phyloP scores from a whole-genome alignment of 1,139 yeast genomes.

The Kazachstania sp. region DNA sequence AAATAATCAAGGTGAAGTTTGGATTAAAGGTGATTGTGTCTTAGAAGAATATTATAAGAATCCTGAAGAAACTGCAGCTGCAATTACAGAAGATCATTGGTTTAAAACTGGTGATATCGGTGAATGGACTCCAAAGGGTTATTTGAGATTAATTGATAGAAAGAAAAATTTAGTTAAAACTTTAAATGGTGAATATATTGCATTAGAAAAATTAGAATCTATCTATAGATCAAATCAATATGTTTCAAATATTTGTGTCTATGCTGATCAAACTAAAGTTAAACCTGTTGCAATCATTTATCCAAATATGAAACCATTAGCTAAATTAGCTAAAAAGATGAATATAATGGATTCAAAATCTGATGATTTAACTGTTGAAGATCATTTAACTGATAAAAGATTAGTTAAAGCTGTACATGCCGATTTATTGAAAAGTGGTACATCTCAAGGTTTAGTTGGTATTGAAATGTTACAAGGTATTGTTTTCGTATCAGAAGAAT shows the following conservation, averaged over 20 bases:
- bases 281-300: conserved; percentile 89
- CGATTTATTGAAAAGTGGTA: conserved; percentile 64
- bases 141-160: conserved; percentile 80
- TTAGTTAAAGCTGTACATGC: conserved; percentile 49
- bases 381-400: conserved; percentile 48
- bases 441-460: conserved; percentile 70
- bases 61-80: conserved; percentile 67
- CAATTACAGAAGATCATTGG: conserved; percentile 74
- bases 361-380: conserved; percentile 39
- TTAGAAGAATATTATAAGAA: conserved; percentile 74
- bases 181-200: conserved; percentile 93
- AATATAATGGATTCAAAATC: conserved; percentile 39
- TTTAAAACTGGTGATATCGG: conserved; percentile 96
- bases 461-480: conserved; percentile 78
- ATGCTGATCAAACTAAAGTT: conserved; percentile 78
- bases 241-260: conserved; percentile 79
- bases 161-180: conserved; percentile 95
- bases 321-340: conserved; percentile 48
- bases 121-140: conserved; percentile 81
- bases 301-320: conserved; percentile 64
- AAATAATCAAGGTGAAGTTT: conserved; percentile 88
- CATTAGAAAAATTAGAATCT: conserved; percentile 85
- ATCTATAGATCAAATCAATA: conserved; percentile 72
- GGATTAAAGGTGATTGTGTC: conserved; percentile 67
- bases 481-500: conserved; percentile 77